Evolutionary conservation across 495 filamentous ascomycete genomes (phyloP), one percentile per base, ranked within the genome.

Genomic region (Tuber microsphaerosporum): DNA sequence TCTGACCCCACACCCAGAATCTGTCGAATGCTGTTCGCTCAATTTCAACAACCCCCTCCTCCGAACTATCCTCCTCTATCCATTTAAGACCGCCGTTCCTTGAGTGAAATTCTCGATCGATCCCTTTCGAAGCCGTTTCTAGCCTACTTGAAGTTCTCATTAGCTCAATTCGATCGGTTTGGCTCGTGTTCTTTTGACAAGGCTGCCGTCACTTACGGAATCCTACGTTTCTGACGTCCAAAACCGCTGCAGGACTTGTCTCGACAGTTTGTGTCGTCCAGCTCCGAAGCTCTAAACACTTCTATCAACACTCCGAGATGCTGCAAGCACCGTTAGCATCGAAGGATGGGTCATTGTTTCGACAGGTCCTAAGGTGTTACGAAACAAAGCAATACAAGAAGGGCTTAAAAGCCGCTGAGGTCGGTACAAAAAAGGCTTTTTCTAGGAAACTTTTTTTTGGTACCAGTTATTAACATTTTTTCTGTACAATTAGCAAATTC

Each of bases 351-450:
- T 90, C 94, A 83, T 90, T 97, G 86, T 98, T 99, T 86, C 91
- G 93, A 69, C 92, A 92, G 82, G 91, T 99, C 80, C 91, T 97
- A 76, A 94, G 94, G 84, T 89, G 92, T 84, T 99, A 97, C 88
- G 95, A 99, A 85, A 89, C 91, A 80, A 99, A 99, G 85, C 95
- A 97, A 84, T 97, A 97, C 87, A 99, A 98, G 86, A 96, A 97
- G 84, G 92, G 92, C 89, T 80, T 76, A 74, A 82, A 79, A 72
- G 48, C 75, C 48, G 48, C 70, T 56, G 81, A 83, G 73, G 81
- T 83, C 26, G 46, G 74, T 72, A 42, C 42, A 17, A 31, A 61
- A 43, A 34, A 8, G 26, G 12, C 10, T 12, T 61, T 65, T 65
- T 65, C 31, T 31, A 1, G 31, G 14, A 34, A 19, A 65, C 31